Conservation (phyloP, 164 flowering plant species). For the Sedum album region DNA sequence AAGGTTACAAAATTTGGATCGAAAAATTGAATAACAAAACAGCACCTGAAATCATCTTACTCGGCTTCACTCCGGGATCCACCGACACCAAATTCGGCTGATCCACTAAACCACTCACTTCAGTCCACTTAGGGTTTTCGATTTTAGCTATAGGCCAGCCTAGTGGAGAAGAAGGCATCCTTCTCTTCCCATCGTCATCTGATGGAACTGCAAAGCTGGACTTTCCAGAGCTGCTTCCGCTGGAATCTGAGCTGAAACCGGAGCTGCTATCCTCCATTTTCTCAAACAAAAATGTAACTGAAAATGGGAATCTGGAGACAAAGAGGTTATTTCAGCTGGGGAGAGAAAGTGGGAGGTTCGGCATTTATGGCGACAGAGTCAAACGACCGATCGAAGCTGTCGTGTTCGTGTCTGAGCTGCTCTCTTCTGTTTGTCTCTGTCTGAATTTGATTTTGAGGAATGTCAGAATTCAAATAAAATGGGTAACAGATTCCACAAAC, state of each 20-base stretch:
- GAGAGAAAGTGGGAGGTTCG: neutral
- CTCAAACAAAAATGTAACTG: neutral
- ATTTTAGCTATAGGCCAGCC: constrained; percentile 65
- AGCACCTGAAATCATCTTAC: constrained; percentile 29
- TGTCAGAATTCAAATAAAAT: neutral
- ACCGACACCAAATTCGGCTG: constrained; percentile 17
- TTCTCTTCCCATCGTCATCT: constrained; percentile 13
- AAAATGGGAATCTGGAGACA: neutral
- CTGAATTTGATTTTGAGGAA: neutral
- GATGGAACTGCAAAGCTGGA: constrained; percentile 22
- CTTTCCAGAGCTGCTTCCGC: constrained; percentile 26
- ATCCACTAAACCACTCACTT: constrained; percentile 15
- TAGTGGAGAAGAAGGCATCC: constrained; percentile 21
- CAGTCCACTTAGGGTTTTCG: constrained; percentile 17
- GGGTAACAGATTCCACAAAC: too few relatives aligned
- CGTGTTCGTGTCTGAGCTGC: neutral
- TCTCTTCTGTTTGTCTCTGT: neutral
- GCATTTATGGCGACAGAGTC: neutral
- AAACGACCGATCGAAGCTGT: neutral
- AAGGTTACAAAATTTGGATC: neutral
- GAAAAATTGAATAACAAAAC: neutral
- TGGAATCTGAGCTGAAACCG: constrained; percentile 17
- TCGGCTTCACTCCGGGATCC: constrained; percentile 16
- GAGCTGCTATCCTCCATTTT: neutral
- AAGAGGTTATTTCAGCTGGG: neutral